phyloP scores from a whole-genome alignment of 176 grass and related monocot genomes.

The Cymbopogon citratus region DNA sequence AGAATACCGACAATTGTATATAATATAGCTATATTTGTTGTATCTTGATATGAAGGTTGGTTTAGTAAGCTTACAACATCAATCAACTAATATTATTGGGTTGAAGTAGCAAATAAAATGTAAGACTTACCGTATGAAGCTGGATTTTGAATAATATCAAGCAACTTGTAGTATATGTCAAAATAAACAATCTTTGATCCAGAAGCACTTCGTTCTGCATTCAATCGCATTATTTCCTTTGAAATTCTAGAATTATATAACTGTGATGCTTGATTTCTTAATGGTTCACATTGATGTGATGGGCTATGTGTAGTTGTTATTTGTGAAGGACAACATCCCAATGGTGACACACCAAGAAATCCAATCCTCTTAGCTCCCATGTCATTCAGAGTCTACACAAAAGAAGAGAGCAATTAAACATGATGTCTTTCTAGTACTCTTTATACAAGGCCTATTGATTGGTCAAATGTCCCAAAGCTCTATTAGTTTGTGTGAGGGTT shows the following conservation, averaged over 20 bases:
- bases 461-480: too few relatives aligned
- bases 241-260: slow-evolving; percentile 43
- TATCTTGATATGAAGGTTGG: neutral
- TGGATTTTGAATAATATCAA: slow-evolving; percentile 44
- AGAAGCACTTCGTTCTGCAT: slow-evolving; percentile 3
- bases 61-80: neutral
- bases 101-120: neutral
- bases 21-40: neutral
- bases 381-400: slow-evolving; percentile 34
- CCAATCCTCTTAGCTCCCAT: slow-evolving; percentile 52
- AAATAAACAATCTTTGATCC: slow-evolving; percentile 33
- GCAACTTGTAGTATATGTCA: slow-evolving; percentile 49
- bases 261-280: slow-evolving; percentile 39
- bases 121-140: slow-evolving; percentile 31
- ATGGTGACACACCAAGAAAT: slow-evolving; percentile 51
- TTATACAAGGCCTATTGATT: neutral
- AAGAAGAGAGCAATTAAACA: neutral
- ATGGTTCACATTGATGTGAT: slow-evolving; percentile 38
- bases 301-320: slow-evolving; percentile 30
- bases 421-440: neutral
- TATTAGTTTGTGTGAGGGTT: too few relatives aligned
- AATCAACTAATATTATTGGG: neutral
- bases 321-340: slow-evolving; percentile 66
- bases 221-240: slow-evolving; percentile 26
- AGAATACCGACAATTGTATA: neutral